Percentiles rank a stretch among this genome's conserved stretches.
phyloP scores from a whole-genome alignment of 1,139 yeast genomes.

The Saccharomyces hybrid region DNA sequence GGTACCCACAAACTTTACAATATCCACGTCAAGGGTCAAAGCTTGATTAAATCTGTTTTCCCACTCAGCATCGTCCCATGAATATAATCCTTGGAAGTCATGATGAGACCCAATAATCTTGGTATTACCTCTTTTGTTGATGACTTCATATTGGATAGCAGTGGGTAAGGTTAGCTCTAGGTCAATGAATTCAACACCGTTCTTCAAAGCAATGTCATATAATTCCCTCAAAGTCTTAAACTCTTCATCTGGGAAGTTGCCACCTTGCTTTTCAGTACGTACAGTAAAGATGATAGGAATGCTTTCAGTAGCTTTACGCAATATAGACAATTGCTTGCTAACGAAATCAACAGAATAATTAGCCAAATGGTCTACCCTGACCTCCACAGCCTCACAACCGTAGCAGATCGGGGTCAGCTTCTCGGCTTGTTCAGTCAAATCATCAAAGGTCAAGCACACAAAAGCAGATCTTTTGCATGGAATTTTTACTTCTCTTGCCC shows the following conservation, averaged over 20 bases:
- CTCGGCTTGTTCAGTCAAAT: conserved; percentile 43
- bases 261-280: conserved; percentile 76
- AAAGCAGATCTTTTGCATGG: conserved; percentile 59
- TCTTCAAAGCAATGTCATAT: conserved; percentile 55
- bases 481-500: conserved; percentile 38
- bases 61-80: conserved; percentile 72
- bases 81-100: conserved; percentile 53
- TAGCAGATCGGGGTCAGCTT: conserved; percentile 47
- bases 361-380: conserved; percentile 67
- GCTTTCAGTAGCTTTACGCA: conserved; percentile 51
- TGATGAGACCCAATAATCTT: conserved; percentile 78
- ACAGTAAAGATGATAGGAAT: conserved; percentile 79
- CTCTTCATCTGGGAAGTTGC: conserved; percentile 58
- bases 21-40: conserved; percentile 54
- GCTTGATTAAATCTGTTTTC: conserved; percentile 64
- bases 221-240: conserved; percentile 43
- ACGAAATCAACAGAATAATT: conserved; percentile 48
- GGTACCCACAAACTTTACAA: conserved; percentile 76
- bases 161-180: conserved; percentile 42
- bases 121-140: conserved; percentile 49
- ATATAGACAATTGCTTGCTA: conserved; percentile 62
- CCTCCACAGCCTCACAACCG: conserved; percentile 77
- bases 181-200: conserved; percentile 53
- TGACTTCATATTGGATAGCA: conserved; percentile 35
- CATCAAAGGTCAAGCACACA: conserved; percentile 60